These are phyloP conservation scores for Saccharomycopsis sp. DNA, from an alignment of 805 yeast genomes.

Conservation along the genomic window DNA sequence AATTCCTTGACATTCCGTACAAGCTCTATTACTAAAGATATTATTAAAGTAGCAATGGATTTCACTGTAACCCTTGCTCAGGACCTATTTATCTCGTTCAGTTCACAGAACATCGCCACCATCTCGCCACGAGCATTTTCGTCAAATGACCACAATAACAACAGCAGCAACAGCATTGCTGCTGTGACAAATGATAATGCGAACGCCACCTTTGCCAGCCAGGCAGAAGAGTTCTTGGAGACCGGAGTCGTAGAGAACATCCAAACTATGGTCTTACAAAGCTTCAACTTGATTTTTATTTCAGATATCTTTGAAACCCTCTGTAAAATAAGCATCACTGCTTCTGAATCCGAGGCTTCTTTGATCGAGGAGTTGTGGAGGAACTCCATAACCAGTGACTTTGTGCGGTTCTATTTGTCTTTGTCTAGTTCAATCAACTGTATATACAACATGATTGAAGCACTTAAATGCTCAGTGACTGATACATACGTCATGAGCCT, in stretches of 20 bases:
- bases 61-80: slow-evolving; percentile 14
- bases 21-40: slow-evolving; percentile 43
- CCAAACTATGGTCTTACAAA: slow-evolving; percentile 10
- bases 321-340: slow-evolving; percentile 8
- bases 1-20: slow-evolving; percentile 54
- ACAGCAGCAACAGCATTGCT: neutral
- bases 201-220: slow-evolving; percentile 3
- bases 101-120: slow-evolving; percentile 14
- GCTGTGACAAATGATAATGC: slow-evolving; percentile 23
- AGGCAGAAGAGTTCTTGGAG: slow-evolving; percentile 8
- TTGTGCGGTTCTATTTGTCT: slow-evolving; percentile 17
- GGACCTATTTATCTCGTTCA: slow-evolving; percentile 21
- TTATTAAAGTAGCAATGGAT: slow-evolving; percentile 27
- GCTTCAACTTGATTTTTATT: slow-evolving; percentile 7
- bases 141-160: neutral
- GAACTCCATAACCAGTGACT: slow-evolving; percentile 6
- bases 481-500: slow-evolving; percentile 27
- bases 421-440: slow-evolving; percentile 14
- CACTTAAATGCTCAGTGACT: slow-evolving; percentile 7
- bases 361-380: slow-evolving; percentile 15
- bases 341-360: slow-evolving; percentile 1
- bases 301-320: slow-evolving; percentile 20
- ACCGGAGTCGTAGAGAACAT: slow-evolving; percentile 5
- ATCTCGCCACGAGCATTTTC: neutral
- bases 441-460: slow-evolving; percentile 11